phyloP scores from a whole-genome alignment of 2,329 filamentous ascomycete genomes.

The Didymella exigua region DNA sequence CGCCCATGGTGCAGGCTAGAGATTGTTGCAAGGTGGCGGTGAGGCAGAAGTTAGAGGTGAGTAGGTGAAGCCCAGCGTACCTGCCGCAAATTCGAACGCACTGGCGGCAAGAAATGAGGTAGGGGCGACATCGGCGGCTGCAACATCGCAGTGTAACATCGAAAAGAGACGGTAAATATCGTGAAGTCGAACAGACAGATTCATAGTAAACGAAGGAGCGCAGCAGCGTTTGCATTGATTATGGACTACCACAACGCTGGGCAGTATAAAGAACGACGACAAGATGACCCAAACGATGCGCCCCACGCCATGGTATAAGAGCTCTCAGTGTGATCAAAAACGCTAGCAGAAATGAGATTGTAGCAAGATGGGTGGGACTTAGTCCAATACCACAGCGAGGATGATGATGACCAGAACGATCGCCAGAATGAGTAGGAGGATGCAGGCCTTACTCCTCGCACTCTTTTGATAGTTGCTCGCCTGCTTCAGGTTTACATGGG shows the following conservation, averaged over 20 bases:
- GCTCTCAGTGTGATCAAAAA: slow-evolving; percentile 4
- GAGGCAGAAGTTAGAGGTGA: neutral
- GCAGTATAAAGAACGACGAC: neutral
- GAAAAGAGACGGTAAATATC: neutral
- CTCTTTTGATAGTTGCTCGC: slow-evolving; percentile 94
- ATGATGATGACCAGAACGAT: slow-evolving; percentile 90
- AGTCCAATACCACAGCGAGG: slow-evolving; percentile 82
- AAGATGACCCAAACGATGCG: neutral
- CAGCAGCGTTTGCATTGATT: slow-evolving; percentile 7
- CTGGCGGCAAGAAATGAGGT: neutral
- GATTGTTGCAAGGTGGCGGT: neutral
- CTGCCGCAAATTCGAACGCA: neutral
- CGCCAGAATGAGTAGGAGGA: slow-evolving; percentile 83
- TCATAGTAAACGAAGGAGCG: neutral
- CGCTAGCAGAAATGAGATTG: slow-evolving; percentile 13
- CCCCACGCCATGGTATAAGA: slow-evolving; percentile 28
- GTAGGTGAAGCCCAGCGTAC: neutral
- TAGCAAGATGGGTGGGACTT: slow-evolving; percentile 25
- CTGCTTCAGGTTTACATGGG: slow-evolving; percentile 81
- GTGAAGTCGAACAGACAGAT: neutral
- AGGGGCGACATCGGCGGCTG: neutral
- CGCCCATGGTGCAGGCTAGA: neutral
- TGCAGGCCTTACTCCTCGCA: slow-evolving; percentile 92
- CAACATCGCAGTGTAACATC: neutral
- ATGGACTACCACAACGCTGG: slow-evolving; percentile 2